Evolutionary conservation across 108 stramenopile genomes (phyloP), one percentile per base, ranked within the genome.

Genomic region (Cyclotella atomus): DNA sequence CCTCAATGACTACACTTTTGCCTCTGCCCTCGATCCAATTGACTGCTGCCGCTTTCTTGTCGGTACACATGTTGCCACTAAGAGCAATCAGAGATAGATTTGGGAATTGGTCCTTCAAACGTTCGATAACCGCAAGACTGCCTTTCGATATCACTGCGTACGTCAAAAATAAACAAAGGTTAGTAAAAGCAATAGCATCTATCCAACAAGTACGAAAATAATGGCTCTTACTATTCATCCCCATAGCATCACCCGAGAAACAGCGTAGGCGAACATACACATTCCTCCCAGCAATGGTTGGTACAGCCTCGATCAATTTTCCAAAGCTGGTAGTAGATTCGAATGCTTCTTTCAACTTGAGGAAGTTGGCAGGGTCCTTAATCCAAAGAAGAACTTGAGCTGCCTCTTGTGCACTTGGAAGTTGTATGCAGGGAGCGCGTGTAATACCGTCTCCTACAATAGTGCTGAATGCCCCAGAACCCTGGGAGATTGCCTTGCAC

Each of bases 81-180:
- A 99, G 86, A 35, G 98, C 96, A 9, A 99, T 82, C 19, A 98
- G 85, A 44, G 85, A 70, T 27, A 96, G 45, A 41, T 78, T 62
- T 0, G 95, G 93, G 64, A 97, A 97, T 8, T 76, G 65, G 46
- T 74, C 65, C 60, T 86, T 74, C 49, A 97, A 71, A 35, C 85
- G 73, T 45, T 96, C 90, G 65, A 97, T 90, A 25, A 95, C 96
- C 10, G 94, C 95, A 63, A 95, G 88, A 68, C 80, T 80, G 50
- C 98, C 98, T 91, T 99, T 99, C 35, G 88, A 89, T 25, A 99
- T 93, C 98, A 99, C n/a, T n/a, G n/a, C n/a, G n/a, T n/a, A n/a
- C n/a, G n/a, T n/a, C n/a, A n/a, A n/a, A n/a, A n/a, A n/a, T n/a
- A n/a, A n/a, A n/a, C n/a, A n/a, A n/a, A n/a, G n/a, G n/a, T n/a